Evolutionary conservation across 164 flowering plant genomes (phyloP).

Genomic region (Taxillus chinensis): DNA sequence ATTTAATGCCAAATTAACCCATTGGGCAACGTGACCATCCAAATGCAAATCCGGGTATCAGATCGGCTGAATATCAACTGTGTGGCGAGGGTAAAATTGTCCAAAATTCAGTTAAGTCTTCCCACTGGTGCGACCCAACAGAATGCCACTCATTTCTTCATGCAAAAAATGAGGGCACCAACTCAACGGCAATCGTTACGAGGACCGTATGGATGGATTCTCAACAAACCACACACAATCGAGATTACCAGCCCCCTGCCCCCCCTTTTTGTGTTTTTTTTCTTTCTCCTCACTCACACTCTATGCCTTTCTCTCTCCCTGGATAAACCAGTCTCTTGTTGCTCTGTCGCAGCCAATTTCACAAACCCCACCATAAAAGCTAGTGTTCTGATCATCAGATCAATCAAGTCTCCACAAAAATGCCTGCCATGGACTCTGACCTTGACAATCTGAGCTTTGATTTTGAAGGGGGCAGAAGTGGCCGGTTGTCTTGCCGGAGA

Average conservation of each 20-base stretch:
- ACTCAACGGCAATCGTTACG: not conserved
- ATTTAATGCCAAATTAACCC: no score
- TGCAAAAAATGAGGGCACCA: conserved; percentile 1
- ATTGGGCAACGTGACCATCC: no score
- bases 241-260: not conserved
- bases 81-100: no score
- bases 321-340: conserved; percentile 6
- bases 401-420: not conserved
- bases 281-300: not conserved
- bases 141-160: not conserved
- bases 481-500: conserved; percentile 4
- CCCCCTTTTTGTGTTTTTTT: no score
- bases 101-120: no score
- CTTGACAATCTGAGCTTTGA: conserved; percentile 1
- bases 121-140: no score
- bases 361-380: not conserved
- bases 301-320: conserved; percentile 1
- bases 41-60: no score
- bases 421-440: conserved; percentile 9
- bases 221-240: conserved; percentile 1
- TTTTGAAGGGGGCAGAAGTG: not conserved
- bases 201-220: not conserved
- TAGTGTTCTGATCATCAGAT: not conserved
- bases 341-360: not conserved
- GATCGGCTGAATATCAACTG: no score